phyloP scores from a whole-genome alignment of 495 filamentous ascomycete genomes.

The Acidiella bohemica region DNA sequence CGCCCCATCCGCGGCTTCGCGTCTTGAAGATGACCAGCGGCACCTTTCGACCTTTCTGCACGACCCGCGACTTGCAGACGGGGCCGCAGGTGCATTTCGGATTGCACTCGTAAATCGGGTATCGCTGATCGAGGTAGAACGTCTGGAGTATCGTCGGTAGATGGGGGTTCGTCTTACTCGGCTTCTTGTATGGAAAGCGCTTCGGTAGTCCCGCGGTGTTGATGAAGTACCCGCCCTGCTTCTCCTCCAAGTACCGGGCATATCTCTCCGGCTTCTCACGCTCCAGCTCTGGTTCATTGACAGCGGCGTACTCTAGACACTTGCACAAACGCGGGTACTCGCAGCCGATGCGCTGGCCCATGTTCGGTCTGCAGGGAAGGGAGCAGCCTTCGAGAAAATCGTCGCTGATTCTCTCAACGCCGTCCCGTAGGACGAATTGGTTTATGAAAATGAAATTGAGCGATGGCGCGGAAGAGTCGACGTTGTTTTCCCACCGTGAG shows the following conservation, averaged over 20 bases:
- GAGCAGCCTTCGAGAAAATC: constrained; percentile 24
- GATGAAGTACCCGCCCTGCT: constrained; percentile 7
- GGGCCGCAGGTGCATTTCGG: constrained; percentile 49
- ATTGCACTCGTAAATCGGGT: constrained; percentile 80
- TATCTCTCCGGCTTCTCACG: constrained; percentile 11
- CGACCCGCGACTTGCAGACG: constrained; percentile 65
- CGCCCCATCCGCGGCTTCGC: constrained; percentile 62
- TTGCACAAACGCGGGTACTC: constrained; percentile 27
- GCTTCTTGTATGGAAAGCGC: constrained; percentile 27
- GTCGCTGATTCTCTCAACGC: constrained; percentile 22
- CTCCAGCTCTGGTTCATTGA: constrained; percentile 18
- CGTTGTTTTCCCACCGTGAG: constrained; percentile 20
- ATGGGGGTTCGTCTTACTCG: constrained; percentile 9
- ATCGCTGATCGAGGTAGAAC: constrained; percentile 38
- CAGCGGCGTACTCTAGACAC: constrained; percentile 30
- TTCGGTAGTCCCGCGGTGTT: constrained; percentile 24
- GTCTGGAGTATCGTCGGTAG: constrained; percentile 17
- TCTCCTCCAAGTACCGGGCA: constrained; percentile 5
- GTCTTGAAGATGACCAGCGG: constrained; percentile 76
- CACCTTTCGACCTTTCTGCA: constrained; percentile 63
- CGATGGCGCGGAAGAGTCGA: constrained; percentile 25
- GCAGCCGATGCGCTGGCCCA: constrained; percentile 30
- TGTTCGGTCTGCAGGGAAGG: constrained; percentile 25
- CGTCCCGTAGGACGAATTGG: constrained; percentile 23
- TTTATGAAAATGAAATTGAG: constrained; percentile 28